Evolutionary conservation across 2,329 filamentous ascomycete genomes (phyloP), one percentile per base, ranked within the genome.

Genomic region (Fragosphaeria purpurea): DNA sequence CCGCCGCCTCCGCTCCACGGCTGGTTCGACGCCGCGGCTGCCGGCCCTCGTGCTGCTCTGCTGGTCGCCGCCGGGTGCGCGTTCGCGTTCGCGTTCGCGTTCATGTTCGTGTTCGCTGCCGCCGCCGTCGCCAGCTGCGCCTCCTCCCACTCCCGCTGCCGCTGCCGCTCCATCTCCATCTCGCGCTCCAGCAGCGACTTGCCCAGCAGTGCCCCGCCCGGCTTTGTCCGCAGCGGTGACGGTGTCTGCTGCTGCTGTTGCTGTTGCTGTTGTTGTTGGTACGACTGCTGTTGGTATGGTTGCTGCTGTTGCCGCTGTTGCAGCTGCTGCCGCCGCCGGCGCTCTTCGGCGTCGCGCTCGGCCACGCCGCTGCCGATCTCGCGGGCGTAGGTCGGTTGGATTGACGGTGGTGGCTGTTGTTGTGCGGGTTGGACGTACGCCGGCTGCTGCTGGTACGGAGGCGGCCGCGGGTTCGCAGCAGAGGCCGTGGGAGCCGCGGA

Each of bases 61-160:
- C 31, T 84, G 80, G 11, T 77, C 73, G 38, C 70, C 73, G 8
- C 73, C 74, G 1, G 35, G 35, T 67, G 66, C 13, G 75, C 70
- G 37, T 71, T 72, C 5, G 72, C 70, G 0, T 77, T 73, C 50
- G 74, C 74, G 32, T 78, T 72, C 5, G 72, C 70, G 0, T 77
- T 73, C 50, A 74, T 74, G 32, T 78, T 22, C 22, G 22, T 22
- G 22, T 22, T 76, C 6, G 72, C 70, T 0, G 77, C 74, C 50
- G 74, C 74, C 30, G 79, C 76, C 13, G 80, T 77, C 56, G 78
- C 79, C 60, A 80, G 73, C 65, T 91, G 87, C 1, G 80, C 72
- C 55, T 86, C 80, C 64, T 93, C 86, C 87, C 87, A 90, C 63
- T 90, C 86, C 50, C 74, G 76, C 67, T 90, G 86, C 11, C 85